Evolutionary conservation across 164 flowering plant species (phyloP).

Genomic region (Paratinospora sagittata): DNA sequence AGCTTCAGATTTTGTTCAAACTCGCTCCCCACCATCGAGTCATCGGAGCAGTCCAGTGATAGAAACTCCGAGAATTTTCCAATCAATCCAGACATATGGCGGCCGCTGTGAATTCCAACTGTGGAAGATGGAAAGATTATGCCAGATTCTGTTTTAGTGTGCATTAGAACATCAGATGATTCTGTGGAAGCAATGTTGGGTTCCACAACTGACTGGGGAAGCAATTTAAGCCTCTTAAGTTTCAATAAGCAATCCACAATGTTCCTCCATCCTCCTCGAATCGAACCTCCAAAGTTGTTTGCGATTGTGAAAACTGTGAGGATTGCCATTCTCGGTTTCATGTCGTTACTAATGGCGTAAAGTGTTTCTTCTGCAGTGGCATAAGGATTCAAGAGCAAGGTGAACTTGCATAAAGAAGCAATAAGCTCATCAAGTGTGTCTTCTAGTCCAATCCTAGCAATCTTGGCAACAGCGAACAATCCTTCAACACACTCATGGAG

Average conservation of each 20-base stretch:
- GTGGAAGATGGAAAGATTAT: constrained; percentile 29
- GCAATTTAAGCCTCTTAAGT: constrained; percentile 70
- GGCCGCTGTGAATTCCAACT: constrained; percentile 17
- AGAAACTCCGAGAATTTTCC: constrained; percentile 64
- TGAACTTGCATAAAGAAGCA: constrained; percentile 77
- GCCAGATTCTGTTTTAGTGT: constrained; percentile 37
- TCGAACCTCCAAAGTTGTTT: constrained; percentile 55
- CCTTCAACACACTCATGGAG: constrained; percentile 76
- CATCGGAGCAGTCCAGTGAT: constrained; percentile 58
- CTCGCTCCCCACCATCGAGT: constrained; percentile 49
- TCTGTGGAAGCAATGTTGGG: constrained; percentile 31
- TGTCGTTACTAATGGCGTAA: constrained; percentile 62
- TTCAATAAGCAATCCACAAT: constrained; percentile 80
- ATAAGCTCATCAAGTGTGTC: constrained; percentile 83
- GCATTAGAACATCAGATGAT: constrained; percentile 22
- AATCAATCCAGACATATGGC: constrained; percentile 31
- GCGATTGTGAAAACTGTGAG: constrained; percentile 86
- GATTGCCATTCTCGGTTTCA: constrained; percentile 83
- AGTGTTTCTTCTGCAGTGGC: constrained; percentile 85
- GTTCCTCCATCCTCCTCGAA: constrained; percentile 84
- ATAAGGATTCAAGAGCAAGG: constrained; percentile 77
- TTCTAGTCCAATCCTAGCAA: constrained; percentile 60
- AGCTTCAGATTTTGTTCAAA: constrained; percentile 74
- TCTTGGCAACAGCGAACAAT: constrained; percentile 55
- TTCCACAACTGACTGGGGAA: constrained; percentile 74